Evolutionary conservation across 1,284 basidiomycete genomes (phyloP), one percentile per base, ranked within the genome.

Genomic region (Trametes hirsuta): DNA sequence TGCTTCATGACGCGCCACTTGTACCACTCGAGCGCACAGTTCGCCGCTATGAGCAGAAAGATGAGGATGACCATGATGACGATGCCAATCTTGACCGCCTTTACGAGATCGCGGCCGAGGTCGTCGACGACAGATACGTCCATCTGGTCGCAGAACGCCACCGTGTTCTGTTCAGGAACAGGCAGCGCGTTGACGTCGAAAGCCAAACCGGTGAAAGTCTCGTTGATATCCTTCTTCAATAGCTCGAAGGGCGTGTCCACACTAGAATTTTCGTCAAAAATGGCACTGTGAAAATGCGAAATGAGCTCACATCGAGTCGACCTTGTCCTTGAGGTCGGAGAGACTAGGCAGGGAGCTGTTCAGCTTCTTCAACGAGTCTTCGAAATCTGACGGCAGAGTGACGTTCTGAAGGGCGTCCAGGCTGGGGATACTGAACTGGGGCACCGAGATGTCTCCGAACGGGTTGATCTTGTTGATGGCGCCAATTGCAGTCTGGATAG

Each of bases 61-160:
- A 86, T 85, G 44, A 87, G 72, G 50, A 84, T 68, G 49, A 89
- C 77, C 58, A 96, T 77, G 62, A 95, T 79, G 54, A 91, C 78
- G 30, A 86, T 86, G 21, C 89, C 91, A 55, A 95, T 89, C 72
- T 87, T 89, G 22, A 90, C 85, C 42, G 90, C 82, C 73, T 87
- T 87, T 69, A 91, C 77, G 24, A 97, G 77, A 67, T 92, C 91
- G 5, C 76, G 79, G 4, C 88, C 90, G 34, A 96, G 84, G 67
- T 94, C 85, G 73, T 97, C 94, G 34, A 97, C 84, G 56, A 94
- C 81, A 5, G 88, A 88, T 3, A 88, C 88, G 74, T 97, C 93
- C 64, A 96, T 81, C 53, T 86, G 78, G 47, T 78, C 74, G 73
- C 94, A 96, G 71, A 96, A 87, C 25, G 83, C 73, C 49, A 94